phyloP scores from a whole-genome alignment of 352 stramenopile species.

The Globisporangium cederbergense region DNA sequence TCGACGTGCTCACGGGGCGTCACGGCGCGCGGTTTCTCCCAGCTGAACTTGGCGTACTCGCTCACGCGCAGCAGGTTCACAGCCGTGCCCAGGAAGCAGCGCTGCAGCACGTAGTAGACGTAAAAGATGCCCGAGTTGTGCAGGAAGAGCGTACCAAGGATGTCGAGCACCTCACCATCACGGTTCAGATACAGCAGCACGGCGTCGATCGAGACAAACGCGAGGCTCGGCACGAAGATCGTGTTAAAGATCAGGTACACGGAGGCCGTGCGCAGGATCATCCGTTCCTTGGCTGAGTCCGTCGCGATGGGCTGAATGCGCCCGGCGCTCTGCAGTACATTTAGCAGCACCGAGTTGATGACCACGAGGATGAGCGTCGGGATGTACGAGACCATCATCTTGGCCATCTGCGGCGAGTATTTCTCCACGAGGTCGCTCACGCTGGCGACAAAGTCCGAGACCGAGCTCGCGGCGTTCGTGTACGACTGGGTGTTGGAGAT shows the following conservation, averaged over 20 bases:
- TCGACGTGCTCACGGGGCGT: slow-evolving; percentile 69
- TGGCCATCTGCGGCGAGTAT: slow-evolving; percentile 78
- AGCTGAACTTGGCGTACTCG: slow-evolving; percentile 81
- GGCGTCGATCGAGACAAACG: slow-evolving; percentile 85
- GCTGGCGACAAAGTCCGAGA: slow-evolving; percentile 65
- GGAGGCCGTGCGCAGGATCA: slow-evolving; percentile 73
- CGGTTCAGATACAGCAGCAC: slow-evolving; percentile 73
- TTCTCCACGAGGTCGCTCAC: slow-evolving; percentile 53
- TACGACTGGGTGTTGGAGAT: slow-evolving; percentile 72
- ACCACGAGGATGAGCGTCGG: slow-evolving; percentile 85
- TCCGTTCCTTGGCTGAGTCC: slow-evolving; percentile 80
- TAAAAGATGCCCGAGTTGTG: slow-evolving; percentile 90
- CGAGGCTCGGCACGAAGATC: slow-evolving; percentile 81
- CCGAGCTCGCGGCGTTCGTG: slow-evolving; percentile 49
- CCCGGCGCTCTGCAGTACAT: slow-evolving; percentile 75
- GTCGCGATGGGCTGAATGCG: slow-evolving; percentile 83
- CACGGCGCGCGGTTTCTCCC: slow-evolving; percentile 72
- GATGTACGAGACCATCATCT: slow-evolving; percentile 75
- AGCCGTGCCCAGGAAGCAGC: slow-evolving; percentile 74
- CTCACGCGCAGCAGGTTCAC: slow-evolving; percentile 70
- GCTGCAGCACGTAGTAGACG: slow-evolving; percentile 85
- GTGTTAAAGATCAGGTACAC: slow-evolving; percentile 89
- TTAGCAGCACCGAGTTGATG: slow-evolving; percentile 85
- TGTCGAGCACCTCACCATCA: slow-evolving; percentile 72
- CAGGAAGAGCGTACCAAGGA: slow-evolving; percentile 81